Base-by-base conservation (phyloP, 257 asterid genomes). In the Fraxinus excelsior region DNA sequence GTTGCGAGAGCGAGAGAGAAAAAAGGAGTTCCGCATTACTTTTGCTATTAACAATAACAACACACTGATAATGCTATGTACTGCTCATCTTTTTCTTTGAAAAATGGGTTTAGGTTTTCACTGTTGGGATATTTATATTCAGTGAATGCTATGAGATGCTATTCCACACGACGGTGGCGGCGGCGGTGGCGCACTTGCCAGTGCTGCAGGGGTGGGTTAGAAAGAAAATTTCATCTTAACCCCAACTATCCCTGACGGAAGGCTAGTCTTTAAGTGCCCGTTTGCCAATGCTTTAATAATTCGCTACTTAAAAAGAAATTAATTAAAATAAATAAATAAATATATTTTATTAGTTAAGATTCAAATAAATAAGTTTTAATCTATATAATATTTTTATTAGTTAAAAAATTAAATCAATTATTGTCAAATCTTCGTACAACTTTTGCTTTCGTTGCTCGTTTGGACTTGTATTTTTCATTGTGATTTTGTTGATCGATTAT, bases 1-100 rank as follows among this genome's bases (percentile, higher is more conserved):
- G 73, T 83, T 87, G 91, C 88, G 83, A 73, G 86, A 76, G 85
- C 88, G 92, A 67, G 90, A 86, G 81, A 92, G 85, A 60, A 83
- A 74, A 38, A 82, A 84, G 79, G 85, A 83, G 77, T 77, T 76
- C 80, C 91, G 90, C 94, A 91, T 91, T 82, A 21, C 85, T 62
- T 62, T 12, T 76, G 80, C 84, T 73, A 60, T n/a, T 70, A 69
- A 72, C 44, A 38, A 8, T 38, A 38, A 38, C 37, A 70, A 82
- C 74, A 73, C 40, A 80, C 51, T 12, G 46, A 56, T n/a, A 78
- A 73, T 79, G 75, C 62, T 64, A 58, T 29, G 34, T 3, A 64
- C 13, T 73, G 35, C 31, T 26, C 80, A 64, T 38, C 32, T 19
- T 1, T 49, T 35, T n/a, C 23, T 18, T 62, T 4, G 29, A 9